A percentile compares a stretch with the other conserved stretches of the same genome.
These are phyloP conservation scores for Ochromonas danica DNA, from an alignment of 108 stramenopile species.

Conservation along the genomic window DNA sequence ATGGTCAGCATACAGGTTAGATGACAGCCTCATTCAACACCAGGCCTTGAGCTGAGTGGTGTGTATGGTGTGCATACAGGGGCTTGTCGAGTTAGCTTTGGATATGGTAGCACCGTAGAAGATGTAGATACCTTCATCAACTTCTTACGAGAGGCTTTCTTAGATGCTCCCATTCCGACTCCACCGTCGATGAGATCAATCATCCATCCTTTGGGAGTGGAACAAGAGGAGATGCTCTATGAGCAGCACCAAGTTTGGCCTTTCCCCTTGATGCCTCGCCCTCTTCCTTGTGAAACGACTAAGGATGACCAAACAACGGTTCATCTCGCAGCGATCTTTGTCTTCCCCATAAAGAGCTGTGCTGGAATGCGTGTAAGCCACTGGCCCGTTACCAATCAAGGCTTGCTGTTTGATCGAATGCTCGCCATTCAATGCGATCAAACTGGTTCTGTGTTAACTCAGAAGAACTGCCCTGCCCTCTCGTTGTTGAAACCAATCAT, in stretches of 20 bases:
- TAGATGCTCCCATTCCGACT: background rate
- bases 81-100: background rate
- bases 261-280: too few relatives aligned
- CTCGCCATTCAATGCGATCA: background rate
- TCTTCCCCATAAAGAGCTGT: constrained; percentile 12
- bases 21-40: too few relatives aligned
- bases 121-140: background rate
- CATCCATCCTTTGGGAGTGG: too few relatives aligned
- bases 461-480: background rate
- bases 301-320: too few relatives aligned
- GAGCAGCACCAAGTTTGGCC: too few relatives aligned
- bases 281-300: too few relatives aligned
- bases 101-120: constrained; percentile 6
- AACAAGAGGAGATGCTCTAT: too few relatives aligned
- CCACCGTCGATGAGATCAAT: too few relatives aligned
- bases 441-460: background rate
- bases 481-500: background rate
- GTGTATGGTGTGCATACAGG: background rate
- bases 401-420: background rate
- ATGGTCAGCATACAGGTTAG: background rate
- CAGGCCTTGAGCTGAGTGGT: too few relatives aligned
- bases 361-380: background rate
- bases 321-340: background rate
- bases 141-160: background rate
- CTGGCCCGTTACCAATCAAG: background rate